A percentile compares a stretch with the other conserved stretches of the same genome.
Evolutionary conservation across 257 asterid genomes (phyloP).

Genomic region (Ilex asprella): DNA sequence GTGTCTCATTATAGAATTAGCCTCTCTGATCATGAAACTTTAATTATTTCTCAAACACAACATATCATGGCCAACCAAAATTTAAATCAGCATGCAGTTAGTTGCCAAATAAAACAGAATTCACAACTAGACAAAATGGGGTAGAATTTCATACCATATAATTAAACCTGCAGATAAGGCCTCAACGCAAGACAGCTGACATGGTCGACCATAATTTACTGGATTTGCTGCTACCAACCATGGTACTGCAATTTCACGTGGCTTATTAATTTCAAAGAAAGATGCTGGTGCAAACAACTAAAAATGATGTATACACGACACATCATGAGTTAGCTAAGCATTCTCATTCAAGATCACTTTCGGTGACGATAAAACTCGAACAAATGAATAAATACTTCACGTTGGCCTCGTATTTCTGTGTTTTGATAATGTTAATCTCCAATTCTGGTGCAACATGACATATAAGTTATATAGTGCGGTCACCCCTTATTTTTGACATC

Average conservation of each 20-base stretch:
- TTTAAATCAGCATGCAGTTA: not conserved
- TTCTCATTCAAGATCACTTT: too few relatives aligned
- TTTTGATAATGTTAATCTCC: too few relatives aligned
- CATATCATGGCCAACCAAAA: not conserved
- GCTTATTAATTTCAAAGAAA: slow-evolving; percentile 11
- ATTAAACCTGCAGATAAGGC: slow-evolving; percentile 94
- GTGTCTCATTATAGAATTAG: too few relatives aligned
- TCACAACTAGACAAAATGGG: not conserved
- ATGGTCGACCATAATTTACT: slow-evolving; percentile 92
- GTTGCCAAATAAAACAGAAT: not conserved
- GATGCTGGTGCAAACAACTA: slow-evolving; percentile 3
- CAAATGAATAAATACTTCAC: too few relatives aligned
- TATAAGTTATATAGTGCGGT: too few relatives aligned
- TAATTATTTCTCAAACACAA: too few relatives aligned
- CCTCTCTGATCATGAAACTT: too few relatives aligned
- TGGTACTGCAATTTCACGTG: slow-evolving; percentile 55
- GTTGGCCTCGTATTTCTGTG: too few relatives aligned
- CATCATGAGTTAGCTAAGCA: too few relatives aligned
- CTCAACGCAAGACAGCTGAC: slow-evolving; percentile 96
- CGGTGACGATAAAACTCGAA: too few relatives aligned
- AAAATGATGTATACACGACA: not conserved
- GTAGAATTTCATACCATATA: slow-evolving; percentile 54
- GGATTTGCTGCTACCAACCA: slow-evolving; percentile 99
- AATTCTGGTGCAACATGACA: too few relatives aligned
- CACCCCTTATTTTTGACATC: too few relatives aligned